A percentile compares a stretch with the other conserved stretches of the same genome.
These are phyloP conservation scores for Oropetium thomaeum DNA, from an alignment of 176 grass and related monocot genomes.

Conservation along the genomic window DNA sequence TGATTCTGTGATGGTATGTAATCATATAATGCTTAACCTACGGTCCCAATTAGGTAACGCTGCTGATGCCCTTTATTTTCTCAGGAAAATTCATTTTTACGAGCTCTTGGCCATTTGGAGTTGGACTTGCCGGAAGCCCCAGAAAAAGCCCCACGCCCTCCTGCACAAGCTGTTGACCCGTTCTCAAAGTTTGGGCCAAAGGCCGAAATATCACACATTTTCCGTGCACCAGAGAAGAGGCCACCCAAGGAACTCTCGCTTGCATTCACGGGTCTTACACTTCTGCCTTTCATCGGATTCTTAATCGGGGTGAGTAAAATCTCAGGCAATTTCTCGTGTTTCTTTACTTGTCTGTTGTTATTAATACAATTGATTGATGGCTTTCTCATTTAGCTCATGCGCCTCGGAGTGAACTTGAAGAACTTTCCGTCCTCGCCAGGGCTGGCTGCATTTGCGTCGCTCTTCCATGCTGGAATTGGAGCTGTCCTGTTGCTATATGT, in stretches of 20 bases:
- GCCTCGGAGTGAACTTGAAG: constrained; percentile 83
- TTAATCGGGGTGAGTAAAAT: constrained; percentile 69
- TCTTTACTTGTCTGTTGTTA: not conserved
- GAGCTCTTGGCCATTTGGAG: constrained; percentile 62
- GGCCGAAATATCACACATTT: constrained; percentile 87
- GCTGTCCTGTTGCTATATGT: constrained; percentile 85
- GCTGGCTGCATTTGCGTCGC: constrained; percentile 55
- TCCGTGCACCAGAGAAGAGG: constrained; percentile 84
- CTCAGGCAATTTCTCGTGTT: not conserved
- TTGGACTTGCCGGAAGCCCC: constrained; percentile 86
- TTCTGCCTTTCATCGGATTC: constrained; percentile 74
- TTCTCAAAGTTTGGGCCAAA: constrained; percentile 73
- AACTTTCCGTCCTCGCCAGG: constrained; percentile 65
- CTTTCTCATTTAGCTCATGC: constrained; percentile 51
- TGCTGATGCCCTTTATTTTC: constrained; percentile 19
- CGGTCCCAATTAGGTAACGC: not conserved
- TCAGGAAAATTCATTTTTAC: constrained; percentile 91
- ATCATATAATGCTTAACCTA: constrained; percentile 5
- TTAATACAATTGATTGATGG: not conserved
- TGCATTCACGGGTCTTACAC: constrained; percentile 60
- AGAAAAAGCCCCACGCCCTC: constrained; percentile 77
- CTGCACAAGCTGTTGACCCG: constrained; percentile 65
- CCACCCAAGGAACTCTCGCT: constrained; percentile 78
- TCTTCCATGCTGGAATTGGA: constrained; percentile 81
- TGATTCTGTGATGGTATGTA: constrained; percentile 82